These are phyloP conservation scores for Picochlorum sp. DNA, from an alignment of 139 green algal species.

Conservation along the genomic window DNA sequence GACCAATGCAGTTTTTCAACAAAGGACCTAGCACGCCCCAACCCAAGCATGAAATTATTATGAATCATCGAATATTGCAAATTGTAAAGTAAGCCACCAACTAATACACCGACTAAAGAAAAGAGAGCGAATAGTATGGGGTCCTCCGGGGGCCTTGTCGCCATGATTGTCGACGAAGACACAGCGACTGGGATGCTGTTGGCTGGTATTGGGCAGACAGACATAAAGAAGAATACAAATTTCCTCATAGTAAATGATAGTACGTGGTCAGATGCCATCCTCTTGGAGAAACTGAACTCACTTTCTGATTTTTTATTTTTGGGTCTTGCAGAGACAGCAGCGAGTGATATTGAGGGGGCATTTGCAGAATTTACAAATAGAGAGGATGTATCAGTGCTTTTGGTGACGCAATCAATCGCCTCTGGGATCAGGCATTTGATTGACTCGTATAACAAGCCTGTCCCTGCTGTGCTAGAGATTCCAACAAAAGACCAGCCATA, in stretches of 20 bases:
- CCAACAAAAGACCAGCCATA: slow-evolving; percentile 91
- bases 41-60: too few relatives aligned
- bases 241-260: slow-evolving; percentile 92
- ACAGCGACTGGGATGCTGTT: slow-evolving; percentile 97
- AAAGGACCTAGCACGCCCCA: too few relatives aligned
- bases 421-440: slow-evolving; percentile 84
- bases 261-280: slow-evolving; percentile 29
- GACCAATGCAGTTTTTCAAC: too few relatives aligned
- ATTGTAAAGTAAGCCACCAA: too few relatives aligned
- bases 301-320: not conserved
- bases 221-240: slow-evolving; percentile 83
- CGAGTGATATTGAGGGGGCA: slow-evolving; percentile 73
- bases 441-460: slow-evolving; percentile 66
- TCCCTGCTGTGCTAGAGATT: slow-evolving; percentile 90
- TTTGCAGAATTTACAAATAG: slow-evolving; percentile 91
- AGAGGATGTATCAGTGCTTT: slow-evolving; percentile 90
- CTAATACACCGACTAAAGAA: too few relatives aligned
- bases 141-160: slow-evolving; percentile 30
- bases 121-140: too few relatives aligned
- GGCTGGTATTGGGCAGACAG: slow-evolving; percentile 88
- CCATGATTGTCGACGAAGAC: slow-evolving; percentile 71
- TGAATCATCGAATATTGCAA: too few relatives aligned
- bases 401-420: slow-evolving; percentile 87
- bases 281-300: not conserved
- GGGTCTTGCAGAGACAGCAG: slow-evolving; percentile 57